Conservation (phyloP, 306 rosid genomes). For the Datisca glomerata region DNA sequence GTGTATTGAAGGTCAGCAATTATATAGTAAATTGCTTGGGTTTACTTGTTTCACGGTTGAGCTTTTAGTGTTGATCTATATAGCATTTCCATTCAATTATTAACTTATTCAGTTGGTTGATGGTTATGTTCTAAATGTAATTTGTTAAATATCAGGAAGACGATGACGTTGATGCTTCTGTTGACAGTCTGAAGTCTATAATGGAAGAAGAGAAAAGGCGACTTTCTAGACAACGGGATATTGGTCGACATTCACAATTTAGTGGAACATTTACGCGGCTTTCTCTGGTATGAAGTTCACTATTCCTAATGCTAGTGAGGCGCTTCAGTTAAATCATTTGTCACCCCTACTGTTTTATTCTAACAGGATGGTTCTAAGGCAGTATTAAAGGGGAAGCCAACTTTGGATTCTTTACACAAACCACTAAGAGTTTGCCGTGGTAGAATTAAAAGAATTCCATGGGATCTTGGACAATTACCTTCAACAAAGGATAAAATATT, state of each 20-base stretch:
- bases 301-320: constrained; percentile 5
- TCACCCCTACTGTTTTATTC: constrained; percentile 16
- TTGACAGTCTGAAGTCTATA: constrained; percentile 56
- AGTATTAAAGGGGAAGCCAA: constrained; percentile 73
- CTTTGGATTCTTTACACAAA: constrained; percentile 41
- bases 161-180: constrained; percentile 34
- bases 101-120: constrained; percentile 13
- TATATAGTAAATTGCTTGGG: too few species aligned
- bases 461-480: constrained; percentile 74
- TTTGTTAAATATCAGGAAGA: constrained; percentile 31
- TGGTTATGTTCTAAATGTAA: constrained; percentile 5
- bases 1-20: too few species aligned
- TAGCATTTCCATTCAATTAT: too few species aligned
- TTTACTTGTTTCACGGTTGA: too few species aligned
- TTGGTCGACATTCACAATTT: constrained; percentile 63
- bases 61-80: too few species aligned
- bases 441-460: constrained; percentile 65
- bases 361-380: constrained; percentile 88
- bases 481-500: constrained; percentile 50
- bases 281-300: constrained; percentile 48
- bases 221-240: constrained; percentile 29
- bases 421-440: constrained; percentile 45
- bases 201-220: constrained; percentile 63
- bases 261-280: constrained; percentile 72
- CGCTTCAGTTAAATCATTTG: constrained; percentile 12